phyloP scores from a whole-genome alignment of 306 rosid species.

The Medicago lupulina region DNA sequence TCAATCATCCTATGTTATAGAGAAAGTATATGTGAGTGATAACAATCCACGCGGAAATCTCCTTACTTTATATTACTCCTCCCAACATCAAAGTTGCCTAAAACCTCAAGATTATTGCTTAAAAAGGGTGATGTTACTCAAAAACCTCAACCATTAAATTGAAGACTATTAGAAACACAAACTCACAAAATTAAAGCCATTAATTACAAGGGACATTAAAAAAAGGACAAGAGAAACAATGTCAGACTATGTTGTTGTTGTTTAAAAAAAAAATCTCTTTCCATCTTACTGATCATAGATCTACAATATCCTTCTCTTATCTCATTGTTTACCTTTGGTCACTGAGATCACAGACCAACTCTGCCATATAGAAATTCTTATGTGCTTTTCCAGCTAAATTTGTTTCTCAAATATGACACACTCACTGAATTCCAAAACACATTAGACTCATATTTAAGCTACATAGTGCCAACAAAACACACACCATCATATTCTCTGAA shows the following conservation, averaged over 20 bases:
- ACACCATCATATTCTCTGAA: conserved; percentile 62
- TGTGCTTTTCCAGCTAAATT: conserved; percentile 77
- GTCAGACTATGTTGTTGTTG: conserved; percentile 70
- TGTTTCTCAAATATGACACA: conserved; percentile 63
- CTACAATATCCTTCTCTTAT: conserved; percentile 69
- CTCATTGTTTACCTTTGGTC: conserved; percentile 60
- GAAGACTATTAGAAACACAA: conserved; percentile 29
- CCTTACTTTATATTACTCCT: conserved; percentile 3
- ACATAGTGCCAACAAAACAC: conserved; percentile 46
- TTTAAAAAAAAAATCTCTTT: conserved; percentile 46
- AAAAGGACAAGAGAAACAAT: conserved; percentile 55
- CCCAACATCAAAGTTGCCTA: conserved; percentile 44
- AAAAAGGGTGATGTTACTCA: conserved; percentile 54
- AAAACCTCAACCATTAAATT: conserved; percentile 70
- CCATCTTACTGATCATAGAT: conserved; percentile 56
- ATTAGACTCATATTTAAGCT: conserved; percentile 66
- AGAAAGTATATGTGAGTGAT: conserved; percentile 14
- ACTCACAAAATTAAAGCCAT: conserved; percentile 42
- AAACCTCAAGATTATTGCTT: conserved; percentile 53
- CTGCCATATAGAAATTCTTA: conserved; percentile 62
- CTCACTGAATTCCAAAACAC: conserved; percentile 43
- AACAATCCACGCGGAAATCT: conserved; percentile 26
- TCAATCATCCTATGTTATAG: conserved; percentile 8
- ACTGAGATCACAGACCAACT: conserved; percentile 62
- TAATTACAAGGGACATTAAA: conserved; percentile 40